Evolutionary conservation across 78 protist genomes (phyloP), one percentile per base, ranked within the genome.

Genomic region (Planoprotostelium fungivorum): DNA sequence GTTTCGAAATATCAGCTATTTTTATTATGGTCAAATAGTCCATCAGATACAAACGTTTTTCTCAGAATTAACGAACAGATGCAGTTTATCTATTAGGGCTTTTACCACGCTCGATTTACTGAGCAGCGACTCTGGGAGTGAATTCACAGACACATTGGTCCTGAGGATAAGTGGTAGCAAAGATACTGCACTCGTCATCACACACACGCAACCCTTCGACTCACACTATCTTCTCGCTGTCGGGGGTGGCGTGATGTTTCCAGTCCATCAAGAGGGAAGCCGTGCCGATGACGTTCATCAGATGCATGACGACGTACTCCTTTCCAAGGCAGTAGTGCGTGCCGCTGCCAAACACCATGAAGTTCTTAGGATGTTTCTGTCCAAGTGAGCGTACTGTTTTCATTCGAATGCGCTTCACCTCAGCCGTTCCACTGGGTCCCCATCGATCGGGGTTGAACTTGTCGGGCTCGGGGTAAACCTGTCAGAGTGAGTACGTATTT

Each of bases 301-400:
- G 88, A 89, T 95, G 97, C 73, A 90, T 93, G 34, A 91, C 90
- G 38, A 95, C 97, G 34, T 93, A 89, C 88, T 92, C 95, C 38
- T 39, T 38, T 36, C 97, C 97, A 29, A 93, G 83, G 91, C 97
- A 95, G n/a, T 84, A 83, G 87, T 95, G 97, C 84, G 96, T 86
- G 87, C 91, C 91, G 36, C 37, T 34, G 85, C 89, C 89, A 36
- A 87, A 84, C 31, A 5, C 87, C 38, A 89, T 39, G 29, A 28
- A 86, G 86, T 86, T 89, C 28, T 86, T 28, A 35, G 31, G 38
- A 16, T 51, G 73, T 51, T 51, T 51, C 73, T 37, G 38, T 86
- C 37, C 87, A 29, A 29, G 83, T 86, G 36, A 86, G 31, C 39
- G 90, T 90, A 73, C 88, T 90, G 88, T 90, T 90, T 28, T 89